phyloP scores from a whole-genome alignment of 176 grass and related monocot species.

The Saccharum spontaneum region DNA sequence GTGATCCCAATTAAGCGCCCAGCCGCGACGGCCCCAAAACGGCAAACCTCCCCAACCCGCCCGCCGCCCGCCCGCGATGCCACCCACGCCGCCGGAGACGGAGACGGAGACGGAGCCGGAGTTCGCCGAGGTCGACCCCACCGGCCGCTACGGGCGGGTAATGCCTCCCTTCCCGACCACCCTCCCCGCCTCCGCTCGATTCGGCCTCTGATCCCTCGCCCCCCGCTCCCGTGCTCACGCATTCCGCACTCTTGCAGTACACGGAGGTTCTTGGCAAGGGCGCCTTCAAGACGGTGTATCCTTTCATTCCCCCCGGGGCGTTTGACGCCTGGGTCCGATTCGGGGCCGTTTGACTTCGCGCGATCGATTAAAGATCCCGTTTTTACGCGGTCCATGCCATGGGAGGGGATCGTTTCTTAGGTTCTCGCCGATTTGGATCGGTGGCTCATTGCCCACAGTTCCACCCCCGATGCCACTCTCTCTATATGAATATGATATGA shows the following conservation, averaged over 20 bases:
- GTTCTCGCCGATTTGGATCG: neutral
- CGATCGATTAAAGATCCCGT: slow-evolving; percentile 10
- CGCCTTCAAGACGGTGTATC: slow-evolving; percentile 88
- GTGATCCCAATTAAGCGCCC: slow-evolving; percentile 43
- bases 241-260: slow-evolving; percentile 48
- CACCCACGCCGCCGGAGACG: slow-evolving; percentile 35
- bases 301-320: neutral
- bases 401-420: neutral
- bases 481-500: neutral
- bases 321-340: slow-evolving; percentile 12
- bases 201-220: neutral
- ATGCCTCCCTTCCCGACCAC: neutral
- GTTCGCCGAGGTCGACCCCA: slow-evolving; percentile 78
- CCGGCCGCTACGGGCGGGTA: slow-evolving; percentile 73
- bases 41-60: neutral
- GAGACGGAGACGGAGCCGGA: slow-evolving; percentile 40
- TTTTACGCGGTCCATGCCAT: neutral
- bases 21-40: slow-evolving; percentile 19
- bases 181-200: neutral
- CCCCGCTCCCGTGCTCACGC: neutral
- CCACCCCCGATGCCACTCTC: neutral
- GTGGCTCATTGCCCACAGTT: neutral
- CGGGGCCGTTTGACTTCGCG: neutral
- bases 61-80: slow-evolving; percentile 24
- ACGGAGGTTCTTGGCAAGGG: slow-evolving; percentile 73